These are phyloP conservation scores for Orychophragmus violaceus DNA, from an alignment of 345 rosid genomes.

Conservation along the genomic window DNA sequence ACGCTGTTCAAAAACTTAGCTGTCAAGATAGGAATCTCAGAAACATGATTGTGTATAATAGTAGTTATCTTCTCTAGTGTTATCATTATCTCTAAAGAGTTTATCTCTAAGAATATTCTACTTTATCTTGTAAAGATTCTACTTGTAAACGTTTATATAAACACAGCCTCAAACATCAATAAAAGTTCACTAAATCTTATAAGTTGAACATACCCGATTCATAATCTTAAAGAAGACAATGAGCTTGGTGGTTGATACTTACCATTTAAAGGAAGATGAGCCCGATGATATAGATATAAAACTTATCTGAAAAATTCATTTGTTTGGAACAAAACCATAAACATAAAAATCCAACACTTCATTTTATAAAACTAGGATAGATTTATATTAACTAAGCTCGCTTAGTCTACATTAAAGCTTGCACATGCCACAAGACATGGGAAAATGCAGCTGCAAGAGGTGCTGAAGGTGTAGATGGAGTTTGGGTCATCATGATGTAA, in stretches of 20 bases:
- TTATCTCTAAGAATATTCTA: no score
- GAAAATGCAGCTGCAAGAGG: conserved; percentile 94
- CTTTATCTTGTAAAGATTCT: no score
- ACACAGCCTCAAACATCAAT: no score
- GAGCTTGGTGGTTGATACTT: conserved; percentile 21
- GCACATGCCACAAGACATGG: conserved; percentile 93
- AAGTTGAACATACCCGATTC: neutral
- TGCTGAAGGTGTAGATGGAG: conserved; percentile 98
- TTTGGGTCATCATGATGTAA: conserved; percentile 97
- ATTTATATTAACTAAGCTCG: neutral
- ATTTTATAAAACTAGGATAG: conserved; percentile 1
- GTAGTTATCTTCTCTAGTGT: no score
- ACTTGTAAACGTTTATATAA: no score
- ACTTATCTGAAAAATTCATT: conserved; percentile 91
- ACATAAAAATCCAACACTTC: conserved; percentile 5
- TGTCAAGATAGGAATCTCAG: no score
- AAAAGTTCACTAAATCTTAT: no score
- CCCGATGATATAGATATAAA: conserved; percentile 85
- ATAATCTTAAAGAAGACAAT: neutral
- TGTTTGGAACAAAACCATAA: conserved; percentile 32
- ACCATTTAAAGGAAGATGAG: conserved; percentile 91
- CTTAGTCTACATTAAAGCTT: neutral
- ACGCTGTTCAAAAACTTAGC: no score
- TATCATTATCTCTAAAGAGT: no score
- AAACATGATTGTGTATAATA: no score